Conservation (phyloP, 2,329 filamentous ascomycete genomes). For the Cyphellophora attinorum region DNA sequence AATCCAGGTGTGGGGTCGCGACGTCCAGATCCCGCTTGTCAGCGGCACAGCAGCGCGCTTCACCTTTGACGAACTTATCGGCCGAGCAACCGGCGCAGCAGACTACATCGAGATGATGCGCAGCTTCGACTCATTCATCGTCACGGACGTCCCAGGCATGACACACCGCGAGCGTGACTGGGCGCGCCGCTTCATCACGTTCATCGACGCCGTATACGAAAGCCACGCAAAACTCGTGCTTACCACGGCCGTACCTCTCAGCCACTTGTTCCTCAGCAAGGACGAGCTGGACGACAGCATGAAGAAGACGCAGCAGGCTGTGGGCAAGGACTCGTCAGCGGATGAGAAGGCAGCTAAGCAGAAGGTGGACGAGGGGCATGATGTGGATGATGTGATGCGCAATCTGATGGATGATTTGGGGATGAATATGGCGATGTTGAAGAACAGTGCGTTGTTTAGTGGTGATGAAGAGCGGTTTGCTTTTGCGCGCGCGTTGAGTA, state of each 20-base stretch:
- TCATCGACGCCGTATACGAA: conserved; percentile 95
- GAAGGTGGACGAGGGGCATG: conserved; percentile 35
- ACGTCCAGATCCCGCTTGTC: conserved; percentile 77
- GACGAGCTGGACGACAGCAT: conserved; percentile 57
- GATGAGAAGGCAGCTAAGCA: conserved; percentile 21
- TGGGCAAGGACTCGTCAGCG: conserved; percentile 9
- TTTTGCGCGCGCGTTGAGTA: conserved; percentile 77
- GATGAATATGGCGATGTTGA: conserved; percentile 73
- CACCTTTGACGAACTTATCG: conserved; percentile 85
- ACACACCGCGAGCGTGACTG: conserved; percentile 76
- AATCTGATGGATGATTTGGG: conserved; percentile 81
- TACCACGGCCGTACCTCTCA: conserved; percentile 76
- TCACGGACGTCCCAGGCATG: conserved; percentile 90
- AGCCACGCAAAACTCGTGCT: conserved; percentile 86
- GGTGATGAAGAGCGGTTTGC: conserved; percentile 96
- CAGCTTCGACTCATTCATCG: conserved; percentile 83
- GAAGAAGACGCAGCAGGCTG: conserved; percentile 24
- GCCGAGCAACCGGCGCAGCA: conserved; percentile 77
- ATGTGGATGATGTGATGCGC: conserved; percentile 61
- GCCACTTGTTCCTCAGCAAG: conserved; percentile 73
- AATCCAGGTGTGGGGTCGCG: conserved; percentile 85
- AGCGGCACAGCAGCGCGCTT: conserved; percentile 85
- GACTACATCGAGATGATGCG: conserved; percentile 90
- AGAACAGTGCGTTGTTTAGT: conserved; percentile 76
- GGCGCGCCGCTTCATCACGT: conserved; percentile 89